These are phyloP conservation scores for Lodderomyces elongisporus DNA, from an alignment of 1,139 yeast species.

Conservation along the genomic window DNA sequence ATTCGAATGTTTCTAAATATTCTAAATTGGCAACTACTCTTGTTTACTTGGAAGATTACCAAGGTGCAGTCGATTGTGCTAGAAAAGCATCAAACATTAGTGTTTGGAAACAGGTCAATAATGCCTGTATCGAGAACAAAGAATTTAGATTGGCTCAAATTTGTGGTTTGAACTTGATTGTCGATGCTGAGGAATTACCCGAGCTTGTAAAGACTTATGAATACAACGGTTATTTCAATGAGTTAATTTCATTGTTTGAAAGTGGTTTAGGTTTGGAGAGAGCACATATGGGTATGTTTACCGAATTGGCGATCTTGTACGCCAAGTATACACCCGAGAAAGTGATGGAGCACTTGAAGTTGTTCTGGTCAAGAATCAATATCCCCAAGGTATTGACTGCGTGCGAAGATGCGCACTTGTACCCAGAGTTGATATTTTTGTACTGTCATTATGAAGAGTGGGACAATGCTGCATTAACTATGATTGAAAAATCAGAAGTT, in stretches of 20 bases:
- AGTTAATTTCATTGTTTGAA: conserved; percentile 86
- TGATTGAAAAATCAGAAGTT: conserved; percentile 91
- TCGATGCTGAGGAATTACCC: conserved; percentile 95
- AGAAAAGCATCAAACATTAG: conserved; percentile 91
- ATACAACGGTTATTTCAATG: conserved; percentile 85
- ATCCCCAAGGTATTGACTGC: conserved; percentile 96
- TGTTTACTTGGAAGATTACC: conserved; percentile 88
- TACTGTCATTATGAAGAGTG: conserved; percentile 98
- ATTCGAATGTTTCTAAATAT: conserved; percentile 83
- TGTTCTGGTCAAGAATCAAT: conserved; percentile 97
- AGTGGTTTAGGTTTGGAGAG: conserved; percentile 95
- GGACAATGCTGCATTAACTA: conserved; percentile 98
- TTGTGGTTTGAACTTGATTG: conserved; percentile 94
- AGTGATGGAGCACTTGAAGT: conserved; percentile 93
- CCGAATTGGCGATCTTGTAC: conserved; percentile 88
- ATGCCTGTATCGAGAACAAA: conserved; percentile 91
- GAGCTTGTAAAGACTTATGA: conserved; percentile 87
- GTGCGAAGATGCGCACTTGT: conserved; percentile 87
- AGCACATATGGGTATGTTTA: conserved; percentile 99
- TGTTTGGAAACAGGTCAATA: conserved; percentile 97
- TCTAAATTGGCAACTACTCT: conserved; percentile 93
- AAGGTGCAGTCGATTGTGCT: conserved; percentile 97
- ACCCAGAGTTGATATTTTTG: conserved; percentile 94
- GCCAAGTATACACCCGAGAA: conserved; percentile 86
- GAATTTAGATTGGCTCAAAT: conserved; percentile 97